Base-by-base conservation (phyloP, 2,329 filamentous ascomycete genomes). In the Corniculantispora saksenae region DNA sequence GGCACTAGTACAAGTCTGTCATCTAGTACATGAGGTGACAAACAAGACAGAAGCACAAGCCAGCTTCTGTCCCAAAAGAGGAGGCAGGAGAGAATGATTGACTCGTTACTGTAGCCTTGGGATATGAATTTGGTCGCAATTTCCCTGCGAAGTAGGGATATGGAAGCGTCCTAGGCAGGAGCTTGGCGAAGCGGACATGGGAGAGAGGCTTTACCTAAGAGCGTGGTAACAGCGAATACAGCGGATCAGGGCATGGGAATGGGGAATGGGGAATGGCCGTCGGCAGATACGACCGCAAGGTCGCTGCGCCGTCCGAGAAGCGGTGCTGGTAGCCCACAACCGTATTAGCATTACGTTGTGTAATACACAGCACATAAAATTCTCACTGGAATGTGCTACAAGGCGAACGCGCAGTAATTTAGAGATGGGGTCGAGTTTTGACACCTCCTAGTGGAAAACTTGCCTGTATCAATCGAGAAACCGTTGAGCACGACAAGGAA, bases 261-360 rank as follows among this genome's bases (percentile, higher is more conserved):
- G n/a, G n/a, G n/a, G n/a, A n/a, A n/a, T n/a, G 19, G 38, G 29
- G 25, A 47, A 35, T 56, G n/a, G 25, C 47, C 47, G 50, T 55
- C 51, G 50, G 50, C 50, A 62, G 50, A 62, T 62, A 35, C 50
- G 50, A 40, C 29, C 47, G 13, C 15, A 19, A 35, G 10, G 25
- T 38, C n/a, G 43, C 56, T 7, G 17, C 17, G 9, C 32, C 48
- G 9, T 43, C 48, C 35, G 58, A 43, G 23, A 61, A 19, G 51
- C 35, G 23, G 47, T 23, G 43, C 3, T n/a, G 40, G 23, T 32
- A 9, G 25, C 8, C 4, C 38, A 23, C 51, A 45, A 21, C 51
- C 27, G 61, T 56, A 63, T 57, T 29, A 40, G 61, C 50, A 63
- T 57, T 29, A 40, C 61, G 23, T 50, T 40, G 40, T 27, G 60